Evolutionary conservation across 2,329 filamentous ascomycete genomes (phyloP), one percentile per base, ranked within the genome.

Genomic region (Aspergillus brasiliensis): DNA sequence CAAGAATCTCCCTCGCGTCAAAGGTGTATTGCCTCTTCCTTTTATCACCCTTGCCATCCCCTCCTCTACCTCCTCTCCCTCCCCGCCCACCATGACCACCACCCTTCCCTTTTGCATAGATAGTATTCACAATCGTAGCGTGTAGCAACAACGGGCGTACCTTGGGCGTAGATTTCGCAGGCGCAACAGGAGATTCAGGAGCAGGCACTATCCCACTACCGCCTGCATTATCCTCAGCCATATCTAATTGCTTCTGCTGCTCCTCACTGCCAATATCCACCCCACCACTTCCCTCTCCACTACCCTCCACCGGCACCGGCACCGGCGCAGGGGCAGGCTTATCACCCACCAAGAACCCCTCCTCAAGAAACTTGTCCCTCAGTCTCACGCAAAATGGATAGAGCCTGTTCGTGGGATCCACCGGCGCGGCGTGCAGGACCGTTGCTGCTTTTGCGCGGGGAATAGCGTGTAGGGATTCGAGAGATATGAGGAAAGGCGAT

Each of bases 101-200:
- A 27, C 61, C 47, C 38, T 67, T 66, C 6, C 71, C 65, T 15
- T 65, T 65, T 37, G 74, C 86, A 72, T 97, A 96, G 13, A 92
- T 85, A 0, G 92, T 96, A 74, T 97, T 97, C 53, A 95, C 77
- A 3, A 97, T 79, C 0, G 94, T 97, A 17, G 91, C 92, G 72
- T 97, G 94, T 54, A 97, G 77, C 19, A 91, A 83, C 62, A 97
- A 74, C 6, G 86, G 84, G 57, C 91, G 79, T 34, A 34, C 31
- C 31, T 34, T 34, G 31, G 31, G 2, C 31, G 13, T 34, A 34
- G 31, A 34, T 2, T 11, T 5, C 10, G 13, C 31, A 34, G 31
- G 1, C 5, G 11, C 25, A 25, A 6, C 25, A 5, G 25, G 1
- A 25, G 25, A 5, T 25, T 4, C 25, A 25, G 25, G 25, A 4